A percentile compares a stretch with the other conserved stretches of the same genome.
Evolutionary conservation across 179 eudicot genomes (phyloP).

Genomic region (Drosera spatulata): DNA sequence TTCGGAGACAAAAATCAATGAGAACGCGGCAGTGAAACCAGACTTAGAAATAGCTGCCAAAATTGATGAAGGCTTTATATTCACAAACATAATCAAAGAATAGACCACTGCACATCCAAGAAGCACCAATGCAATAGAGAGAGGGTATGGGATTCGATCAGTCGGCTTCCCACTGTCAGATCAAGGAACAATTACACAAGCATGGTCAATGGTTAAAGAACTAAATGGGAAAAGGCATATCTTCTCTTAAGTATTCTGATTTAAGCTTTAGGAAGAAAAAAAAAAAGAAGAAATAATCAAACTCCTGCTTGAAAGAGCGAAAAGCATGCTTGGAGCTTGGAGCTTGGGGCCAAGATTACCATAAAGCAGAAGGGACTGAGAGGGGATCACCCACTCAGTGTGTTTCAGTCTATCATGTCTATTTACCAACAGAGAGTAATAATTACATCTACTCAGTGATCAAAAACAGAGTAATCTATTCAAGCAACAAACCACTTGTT

Average conservation of each 20-base stretch:
- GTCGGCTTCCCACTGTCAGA: slow-evolving; percentile 66
- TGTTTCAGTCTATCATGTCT: no score
- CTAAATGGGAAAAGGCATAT: slow-evolving; percentile 2
- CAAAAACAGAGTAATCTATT: no score
- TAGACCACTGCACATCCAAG: slow-evolving; percentile 61
- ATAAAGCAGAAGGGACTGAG: no score
- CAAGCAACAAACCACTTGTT: no score
- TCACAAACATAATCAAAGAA: slow-evolving; percentile 55
- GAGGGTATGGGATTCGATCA: slow-evolving; percentile 57
- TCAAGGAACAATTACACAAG: slow-evolving; percentile 21
- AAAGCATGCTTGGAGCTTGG: no score
- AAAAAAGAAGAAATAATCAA: not conserved
- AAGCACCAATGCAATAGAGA: slow-evolving; percentile 75
- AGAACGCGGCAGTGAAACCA: slow-evolving; percentile 94
- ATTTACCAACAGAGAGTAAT: no score
- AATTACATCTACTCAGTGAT: no score
- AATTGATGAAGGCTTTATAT: slow-evolving; percentile 70
- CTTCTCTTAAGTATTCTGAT: not conserved
- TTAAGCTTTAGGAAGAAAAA: no score
- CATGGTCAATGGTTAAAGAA: slow-evolving; percentile 11
- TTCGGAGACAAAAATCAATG: slow-evolving; percentile 85
- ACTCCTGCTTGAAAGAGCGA: no score
- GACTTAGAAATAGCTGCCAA: slow-evolving; percentile 84
- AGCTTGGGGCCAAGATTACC: no score
- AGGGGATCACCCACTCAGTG: no score